phyloP scores from a whole-genome alignment of 768 basidiomycete genomes.

The Suillus discolor region DNA sequence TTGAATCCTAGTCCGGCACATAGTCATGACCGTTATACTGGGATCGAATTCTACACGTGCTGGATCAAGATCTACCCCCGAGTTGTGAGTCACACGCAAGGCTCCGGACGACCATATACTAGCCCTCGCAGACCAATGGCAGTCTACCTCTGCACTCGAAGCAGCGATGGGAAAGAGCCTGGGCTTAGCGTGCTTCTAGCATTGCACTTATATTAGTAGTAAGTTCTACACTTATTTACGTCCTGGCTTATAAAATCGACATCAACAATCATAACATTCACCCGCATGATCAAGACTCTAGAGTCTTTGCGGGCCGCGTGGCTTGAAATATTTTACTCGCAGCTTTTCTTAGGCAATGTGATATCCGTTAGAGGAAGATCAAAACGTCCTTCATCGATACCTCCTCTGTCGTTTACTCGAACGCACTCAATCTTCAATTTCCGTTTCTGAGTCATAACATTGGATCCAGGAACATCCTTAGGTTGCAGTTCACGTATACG shows the following conservation, averaged over 20 bases:
- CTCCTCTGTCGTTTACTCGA: neutral
- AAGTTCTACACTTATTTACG: neutral
- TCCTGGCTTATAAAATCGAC: neutral
- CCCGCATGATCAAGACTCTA: neutral
- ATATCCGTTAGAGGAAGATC: neutral
- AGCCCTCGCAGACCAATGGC: too few relatives aligned
- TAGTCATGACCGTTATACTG: too few relatives aligned
- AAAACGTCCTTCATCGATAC: neutral
- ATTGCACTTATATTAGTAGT: neutral
- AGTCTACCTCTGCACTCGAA: neutral
- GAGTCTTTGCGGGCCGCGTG: neutral
- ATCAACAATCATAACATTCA: neutral
- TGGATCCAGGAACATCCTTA: neutral
- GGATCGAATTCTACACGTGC: neutral
- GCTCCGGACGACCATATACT: too few relatives aligned
- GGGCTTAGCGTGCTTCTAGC: neutral
- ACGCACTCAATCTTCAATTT: neutral
- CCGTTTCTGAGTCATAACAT: neutral
- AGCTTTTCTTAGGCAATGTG: neutral
- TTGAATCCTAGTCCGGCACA: too few relatives aligned
- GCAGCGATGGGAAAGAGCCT: neutral
- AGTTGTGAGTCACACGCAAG: too few relatives aligned
- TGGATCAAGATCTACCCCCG: too few relatives aligned
- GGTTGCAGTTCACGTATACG: neutral
- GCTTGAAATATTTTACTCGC: neutral